phyloP scores from a whole-genome alignment of 1,284 basidiomycete species.

The Marasmius oreades region DNA sequence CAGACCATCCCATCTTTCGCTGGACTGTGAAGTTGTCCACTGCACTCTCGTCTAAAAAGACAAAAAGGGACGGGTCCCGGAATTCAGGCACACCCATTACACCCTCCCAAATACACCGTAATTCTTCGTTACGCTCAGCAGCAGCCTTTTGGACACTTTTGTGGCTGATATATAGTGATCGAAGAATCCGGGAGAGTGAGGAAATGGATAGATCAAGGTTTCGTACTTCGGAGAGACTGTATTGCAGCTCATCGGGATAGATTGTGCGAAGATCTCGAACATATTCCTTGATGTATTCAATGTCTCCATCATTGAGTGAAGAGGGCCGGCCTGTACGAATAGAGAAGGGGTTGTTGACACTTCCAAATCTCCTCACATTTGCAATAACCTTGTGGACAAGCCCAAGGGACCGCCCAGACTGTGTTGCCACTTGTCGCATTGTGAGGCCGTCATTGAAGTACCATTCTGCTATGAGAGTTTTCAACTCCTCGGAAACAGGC shows the following conservation, averaged over 20 bases:
- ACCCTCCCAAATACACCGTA: constrained; percentile 25
- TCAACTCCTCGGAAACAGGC: too few species aligned
- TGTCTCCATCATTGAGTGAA: background rate
- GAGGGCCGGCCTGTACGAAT: background rate
- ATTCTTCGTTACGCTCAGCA: constrained; percentile 23
- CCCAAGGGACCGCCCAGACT: background rate
- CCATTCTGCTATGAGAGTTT: background rate
- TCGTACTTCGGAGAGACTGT: constrained; percentile 1
- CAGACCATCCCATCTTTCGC: constrained; percentile 4
- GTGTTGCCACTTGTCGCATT: background rate
- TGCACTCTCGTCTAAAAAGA: constrained; percentile 27
- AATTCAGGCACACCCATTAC: constrained; percentile 21
- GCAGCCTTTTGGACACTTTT: constrained; percentile 23
- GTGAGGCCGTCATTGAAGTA: background rate
- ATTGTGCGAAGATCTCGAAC: constrained; percentile 3
- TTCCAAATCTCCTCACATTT: background rate
- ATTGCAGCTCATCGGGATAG: constrained; percentile 17
- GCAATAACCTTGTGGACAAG: background rate
- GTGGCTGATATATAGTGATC: constrained; percentile 12
- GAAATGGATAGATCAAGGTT: constrained; percentile 14
- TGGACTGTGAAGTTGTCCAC: constrained; percentile 15
- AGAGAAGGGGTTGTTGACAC: background rate
- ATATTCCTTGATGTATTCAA: background rate
- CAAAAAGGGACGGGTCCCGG: constrained; percentile 8
- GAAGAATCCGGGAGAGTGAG: constrained; percentile 9